Evolutionary conservation across 2,329 filamentous ascomycete genomes (phyloP).

Genomic region (Thelonectria blattea): DNA sequence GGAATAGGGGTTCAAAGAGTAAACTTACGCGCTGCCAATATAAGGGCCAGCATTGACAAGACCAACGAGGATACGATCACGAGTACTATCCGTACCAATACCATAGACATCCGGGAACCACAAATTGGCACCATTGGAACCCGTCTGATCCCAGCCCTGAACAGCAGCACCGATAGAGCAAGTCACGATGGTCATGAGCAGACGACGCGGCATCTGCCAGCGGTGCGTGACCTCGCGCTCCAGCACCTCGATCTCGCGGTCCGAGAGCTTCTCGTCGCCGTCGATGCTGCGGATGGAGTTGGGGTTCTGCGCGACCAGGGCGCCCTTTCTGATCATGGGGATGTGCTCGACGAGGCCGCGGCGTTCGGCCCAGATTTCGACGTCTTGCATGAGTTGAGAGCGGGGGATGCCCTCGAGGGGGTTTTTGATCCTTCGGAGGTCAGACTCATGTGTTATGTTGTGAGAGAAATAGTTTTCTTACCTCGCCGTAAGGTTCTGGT

Average conservation of each 20-base stretch:
- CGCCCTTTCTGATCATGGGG: slow-evolving; percentile 62
- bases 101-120: slow-evolving; percentile 59
- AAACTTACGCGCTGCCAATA: slow-evolving; percentile 51
- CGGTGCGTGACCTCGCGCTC: slow-evolving; percentile 67
- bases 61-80: slow-evolving; percentile 61
- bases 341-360: slow-evolving; percentile 66
- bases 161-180: slow-evolving; percentile 73
- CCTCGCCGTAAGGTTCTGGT: slow-evolving; percentile 51
- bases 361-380: slow-evolving; percentile 63
- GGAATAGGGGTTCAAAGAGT: slow-evolving; percentile 29
- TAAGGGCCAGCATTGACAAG: slow-evolving; percentile 66
- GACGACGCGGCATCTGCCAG: slow-evolving; percentile 66
- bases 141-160: slow-evolving; percentile 71
- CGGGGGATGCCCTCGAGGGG: slow-evolving; percentile 57
- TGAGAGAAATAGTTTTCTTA: slow-evolving; percentile 34
- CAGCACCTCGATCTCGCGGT: slow-evolving; percentile 51
- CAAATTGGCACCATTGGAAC: slow-evolving; percentile 66
- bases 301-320: slow-evolving; percentile 64
- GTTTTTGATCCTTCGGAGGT: slow-evolving; percentile 49
- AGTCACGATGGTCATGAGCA: slow-evolving; percentile 70
- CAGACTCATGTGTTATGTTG: background rate
- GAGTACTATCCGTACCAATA: slow-evolving; percentile 41
- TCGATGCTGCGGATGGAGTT: slow-evolving; percentile 59
- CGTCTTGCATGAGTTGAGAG: slow-evolving; percentile 60
- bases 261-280: slow-evolving; percentile 58